Evolutionary conservation across 1,284 basidiomycete genomes (phyloP), one percentile per base, ranked within the genome.

Genomic region (Peniophora sp.): DNA sequence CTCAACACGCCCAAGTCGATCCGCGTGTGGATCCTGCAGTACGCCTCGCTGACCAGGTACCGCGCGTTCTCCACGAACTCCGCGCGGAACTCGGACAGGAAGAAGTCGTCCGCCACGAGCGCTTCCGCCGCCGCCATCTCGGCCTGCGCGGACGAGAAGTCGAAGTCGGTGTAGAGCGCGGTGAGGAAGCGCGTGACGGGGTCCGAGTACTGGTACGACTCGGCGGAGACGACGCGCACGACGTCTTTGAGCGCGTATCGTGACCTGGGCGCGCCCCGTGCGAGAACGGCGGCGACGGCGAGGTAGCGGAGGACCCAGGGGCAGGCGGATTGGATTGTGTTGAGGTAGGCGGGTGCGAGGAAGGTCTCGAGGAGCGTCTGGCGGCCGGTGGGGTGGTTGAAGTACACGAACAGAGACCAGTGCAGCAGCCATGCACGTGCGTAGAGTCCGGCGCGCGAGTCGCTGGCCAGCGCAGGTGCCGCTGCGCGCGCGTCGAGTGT

Each of bases 391-490:
- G 85, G 85, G 68, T 97, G 92, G 74, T 97, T 97, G 79, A 96
- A 98, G 73, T 95, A 98, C 57, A 98, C 92, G 68, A 98, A 99
- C 48, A 99, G 83, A 15, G 89, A 92, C 96, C 96, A 99, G 73
- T 99, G 97, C 12, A 94, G 82, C 53, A 97, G 81, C 95, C 96
- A 98, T 47, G 92, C 92, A 54, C 97, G 83, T n/a, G 93, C 90
- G 70, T 96, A 94, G 49, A 97, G 79, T 63, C 92, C 93, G 47
- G 78, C 77, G 49, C 92, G 79, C 3, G 88, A 85, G 44, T 79
- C 75, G 23, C 77, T 70, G 35, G 79, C 70, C 11, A 78, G 71
- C 3, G 80, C 64, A 17, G 65, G 57, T 12, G 70, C 67, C 2
- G 78, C 69, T 9, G 79, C 71, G 27, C 88, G 81, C 5, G 86